These are phyloP conservation scores for Xylaria acuta DNA, from an alignment of 495 filamentous ascomycete genomes.

Conservation along the genomic window DNA sequence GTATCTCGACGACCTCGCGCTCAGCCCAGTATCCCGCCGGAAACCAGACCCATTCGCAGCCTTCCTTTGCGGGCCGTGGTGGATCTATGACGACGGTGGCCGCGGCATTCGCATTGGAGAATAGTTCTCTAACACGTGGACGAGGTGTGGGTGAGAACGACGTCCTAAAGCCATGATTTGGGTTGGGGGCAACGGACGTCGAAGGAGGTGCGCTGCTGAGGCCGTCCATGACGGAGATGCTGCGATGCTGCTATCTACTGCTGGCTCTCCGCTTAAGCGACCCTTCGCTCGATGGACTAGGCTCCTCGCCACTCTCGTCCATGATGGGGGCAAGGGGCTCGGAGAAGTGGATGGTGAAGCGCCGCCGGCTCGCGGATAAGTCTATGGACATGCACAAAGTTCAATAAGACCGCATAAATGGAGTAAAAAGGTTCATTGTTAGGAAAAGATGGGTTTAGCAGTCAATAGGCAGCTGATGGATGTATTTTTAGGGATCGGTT, in stretches of 20 bases:
- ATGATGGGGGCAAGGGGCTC: constrained; percentile 8
- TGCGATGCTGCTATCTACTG: constrained; percentile 32
- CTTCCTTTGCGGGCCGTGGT: constrained; percentile 55
- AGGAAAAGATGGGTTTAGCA: neutral
- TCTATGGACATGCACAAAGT: constrained; percentile 14
- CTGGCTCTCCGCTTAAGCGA: constrained; percentile 27
- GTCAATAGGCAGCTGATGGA: constrained; percentile 1
- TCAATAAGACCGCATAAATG: constrained; percentile 20
- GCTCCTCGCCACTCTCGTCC: constrained; percentile 21
- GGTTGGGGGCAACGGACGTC: constrained; percentile 25
- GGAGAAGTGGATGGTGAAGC: constrained; percentile 20
- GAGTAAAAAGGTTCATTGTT: constrained; percentile 8
- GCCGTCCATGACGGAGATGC: constrained; percentile 39
- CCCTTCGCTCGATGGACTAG: constrained; percentile 32
- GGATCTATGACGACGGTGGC: constrained; percentile 45
- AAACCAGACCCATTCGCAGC: constrained; percentile 63
- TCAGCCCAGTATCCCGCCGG: constrained; percentile 63
- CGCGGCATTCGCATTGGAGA: constrained; percentile 24
- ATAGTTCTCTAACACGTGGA: constrained; percentile 24
- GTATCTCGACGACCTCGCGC: constrained; percentile 44
- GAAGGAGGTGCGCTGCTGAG: constrained; percentile 33
- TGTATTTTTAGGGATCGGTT: constrained; percentile 15
- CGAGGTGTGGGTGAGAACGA: neutral
- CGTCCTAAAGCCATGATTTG: constrained; percentile 5
- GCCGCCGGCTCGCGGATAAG: neutral